These are phyloP conservation scores for Selaginella tamariscina DNA, from an alignment of 75 land plant genomes.

Conservation along the genomic window DNA sequence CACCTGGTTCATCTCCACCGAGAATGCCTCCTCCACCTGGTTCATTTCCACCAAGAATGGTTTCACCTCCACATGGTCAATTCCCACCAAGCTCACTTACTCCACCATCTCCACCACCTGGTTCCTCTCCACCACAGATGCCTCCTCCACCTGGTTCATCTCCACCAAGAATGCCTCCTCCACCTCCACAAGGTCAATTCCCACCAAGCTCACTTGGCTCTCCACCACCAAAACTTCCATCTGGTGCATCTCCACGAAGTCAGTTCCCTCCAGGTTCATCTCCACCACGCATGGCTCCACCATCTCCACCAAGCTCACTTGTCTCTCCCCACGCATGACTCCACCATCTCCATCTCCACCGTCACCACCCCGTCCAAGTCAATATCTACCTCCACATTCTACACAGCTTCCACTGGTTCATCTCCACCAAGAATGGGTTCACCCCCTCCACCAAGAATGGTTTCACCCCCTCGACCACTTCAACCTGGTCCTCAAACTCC, in stretches of 20 bases:
- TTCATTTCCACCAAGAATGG: too few relatives aligned
- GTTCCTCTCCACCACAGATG: too few relatives aligned
- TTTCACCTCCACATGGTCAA: too few relatives aligned
- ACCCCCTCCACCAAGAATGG: too few relatives aligned
- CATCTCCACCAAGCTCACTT: background rate
- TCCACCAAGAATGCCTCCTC: background rate
- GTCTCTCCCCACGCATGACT: background rate
- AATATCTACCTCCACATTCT: background rate
- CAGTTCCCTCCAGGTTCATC: background rate
- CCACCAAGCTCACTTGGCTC: background rate
- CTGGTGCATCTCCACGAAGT: background rate
- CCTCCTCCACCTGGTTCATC: background rate
- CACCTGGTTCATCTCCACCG: too few relatives aligned
- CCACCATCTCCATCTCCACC: background rate
- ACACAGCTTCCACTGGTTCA: too few relatives aligned
- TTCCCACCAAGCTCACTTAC: too few relatives aligned
- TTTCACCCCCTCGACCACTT: too few relatives aligned
- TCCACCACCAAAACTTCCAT: background rate
- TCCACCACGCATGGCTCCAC: background rate
- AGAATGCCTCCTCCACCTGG: background rate
- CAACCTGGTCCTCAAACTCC: too few relatives aligned
- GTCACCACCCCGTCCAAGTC: background rate
- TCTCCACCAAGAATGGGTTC: too few relatives aligned
- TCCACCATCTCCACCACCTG: too few relatives aligned
- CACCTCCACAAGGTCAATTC: background rate